Base-by-base conservation (phyloP, 345 rosid genomes). In the Populus nigra region DNA sequence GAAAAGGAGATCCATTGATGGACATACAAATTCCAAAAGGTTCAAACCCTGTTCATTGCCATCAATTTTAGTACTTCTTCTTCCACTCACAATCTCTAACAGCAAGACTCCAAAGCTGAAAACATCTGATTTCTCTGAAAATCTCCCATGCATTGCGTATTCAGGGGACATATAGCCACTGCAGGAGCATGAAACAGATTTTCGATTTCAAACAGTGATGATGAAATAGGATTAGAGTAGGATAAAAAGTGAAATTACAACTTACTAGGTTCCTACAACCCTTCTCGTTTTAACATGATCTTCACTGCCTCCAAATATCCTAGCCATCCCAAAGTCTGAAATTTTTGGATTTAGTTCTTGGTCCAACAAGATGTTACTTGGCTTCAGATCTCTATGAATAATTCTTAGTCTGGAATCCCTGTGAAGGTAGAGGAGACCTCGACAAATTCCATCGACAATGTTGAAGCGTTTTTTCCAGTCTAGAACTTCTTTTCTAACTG, bases 111-210 rank as follows among this genome's bases (percentile, higher is more conserved):
- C 55, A 12, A 59, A 73, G 43, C 68, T 59, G 5, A 23, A 57
- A 3, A 73, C 68, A 55, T 73, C 53, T 4, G 36, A 89, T 71
- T 85, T 89, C 70, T 86, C 81, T 2, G 85, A 90, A 57, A 83
- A 87, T 1, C 53, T 10, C 5, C 88, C 91, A 71, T 65, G 55
- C 76, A 88, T 84, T 50, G 86, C 86, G 75, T 86, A 87, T 76
- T 90, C 86, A 0, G 84, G 88, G 31, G 89, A 76, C 91, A 88
- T 90, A 35, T 87, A 90, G 8, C 88, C 90, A 6, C 85, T 87
- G 78, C 68, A 80, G 35, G 9, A 25, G 33, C 4, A 1, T 2
- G 68, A 50, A 29, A 11, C 65, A 43, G 9, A 10, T 22, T 18
- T 47, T 45, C 16, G 16, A 45, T 10, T 12, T 11, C 49, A 45